Evolutionary conservation across 148 eudicot species (phyloP), one percentile per base, ranked within the genome.

Genomic region (Vaccinium vitisidaea): DNA sequence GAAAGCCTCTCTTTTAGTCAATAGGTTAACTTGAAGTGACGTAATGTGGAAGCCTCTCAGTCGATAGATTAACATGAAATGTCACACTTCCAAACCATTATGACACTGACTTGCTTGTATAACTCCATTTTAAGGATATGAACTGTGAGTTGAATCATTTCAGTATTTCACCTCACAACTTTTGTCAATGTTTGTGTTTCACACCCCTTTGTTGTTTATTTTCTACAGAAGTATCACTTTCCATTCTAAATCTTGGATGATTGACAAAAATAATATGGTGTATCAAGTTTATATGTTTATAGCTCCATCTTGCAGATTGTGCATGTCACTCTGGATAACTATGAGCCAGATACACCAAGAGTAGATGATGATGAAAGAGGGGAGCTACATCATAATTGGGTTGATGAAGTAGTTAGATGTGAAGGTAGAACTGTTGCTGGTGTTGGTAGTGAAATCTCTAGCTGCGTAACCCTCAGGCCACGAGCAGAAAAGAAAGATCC

Each of bases 371-470:
- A 88, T 84, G 91, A 90, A 69, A 83, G 86, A 80, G 92, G 91
- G 80, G 94, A 90, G 75, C 88, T 88, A 74, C 94, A 94, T 83
- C 95, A 93, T 87, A 92, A 95, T 80, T 95, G 99, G 99, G 94
- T 95, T 75, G 89, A 95, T 89, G 99, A 97, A 88, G 98, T 97
- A 52, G 90, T 94, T 77, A 90, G 98, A 89, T 89, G 93, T 86
- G 96, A 92, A 85, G 98, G 95, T 84, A 90, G 92, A 85, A 89
- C 85, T 55, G 87, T 86, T 55, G 88, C 90, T 80, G 86, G 85
- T 53, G 86, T 84, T 82, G 92, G 90, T 77, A 88, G 78, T 88
- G 92, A 90, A 86, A 85, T 82, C 25, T 87, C 87, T 84, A 84
- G 92, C 86, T 74, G 83, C 85, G 50, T 87, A 77, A 75, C 79